Conservation (phyloP, 495 filamentous ascomycete genomes). For the Aspergillus funiculosus region DNA sequence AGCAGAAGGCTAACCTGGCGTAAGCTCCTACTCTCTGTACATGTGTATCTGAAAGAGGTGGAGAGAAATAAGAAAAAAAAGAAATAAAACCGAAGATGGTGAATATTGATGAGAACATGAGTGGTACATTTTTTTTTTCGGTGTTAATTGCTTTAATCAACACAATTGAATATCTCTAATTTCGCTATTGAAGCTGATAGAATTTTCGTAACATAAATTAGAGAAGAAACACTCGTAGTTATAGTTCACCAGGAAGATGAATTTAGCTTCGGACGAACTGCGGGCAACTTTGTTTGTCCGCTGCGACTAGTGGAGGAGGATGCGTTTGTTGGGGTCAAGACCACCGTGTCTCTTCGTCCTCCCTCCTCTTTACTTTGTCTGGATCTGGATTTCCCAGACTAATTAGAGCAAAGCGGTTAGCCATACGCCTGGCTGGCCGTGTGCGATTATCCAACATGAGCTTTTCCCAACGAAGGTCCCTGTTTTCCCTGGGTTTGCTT, state of each 20-base stretch:
- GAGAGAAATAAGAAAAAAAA: slow-evolving; percentile 20
- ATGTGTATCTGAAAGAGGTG: slow-evolving; percentile 8
- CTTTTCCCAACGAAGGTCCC: neutral
- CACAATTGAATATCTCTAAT: slow-evolving; percentile 6
- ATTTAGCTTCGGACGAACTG: neutral
- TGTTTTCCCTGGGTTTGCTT: slow-evolving; percentile 13
- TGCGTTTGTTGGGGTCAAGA: slow-evolving; percentile 3
- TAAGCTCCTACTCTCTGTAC: slow-evolving; percentile 16
- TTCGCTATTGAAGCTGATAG: neutral
- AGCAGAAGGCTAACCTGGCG: slow-evolving; percentile 55
- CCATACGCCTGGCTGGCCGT: neutral
- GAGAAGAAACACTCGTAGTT: neutral
- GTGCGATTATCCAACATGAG: neutral
- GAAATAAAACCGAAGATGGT: slow-evolving; percentile 18
- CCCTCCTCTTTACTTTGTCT: neutral
- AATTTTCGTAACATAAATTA: neutral
- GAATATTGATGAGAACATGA: slow-evolving; percentile 28
- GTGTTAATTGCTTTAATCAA: slow-evolving; percentile 4
- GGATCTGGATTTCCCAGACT: neutral
- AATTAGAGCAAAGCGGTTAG: neutral
- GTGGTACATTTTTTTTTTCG: slow-evolving; percentile 8
- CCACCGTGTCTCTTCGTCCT: slow-evolving; percentile 14
- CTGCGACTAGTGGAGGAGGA: no score
- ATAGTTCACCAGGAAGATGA: neutral
- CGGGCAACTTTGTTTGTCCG: neutral